phyloP scores from a whole-genome alignment of 345 rosid species.

The Aurinia saxatilis region DNA sequence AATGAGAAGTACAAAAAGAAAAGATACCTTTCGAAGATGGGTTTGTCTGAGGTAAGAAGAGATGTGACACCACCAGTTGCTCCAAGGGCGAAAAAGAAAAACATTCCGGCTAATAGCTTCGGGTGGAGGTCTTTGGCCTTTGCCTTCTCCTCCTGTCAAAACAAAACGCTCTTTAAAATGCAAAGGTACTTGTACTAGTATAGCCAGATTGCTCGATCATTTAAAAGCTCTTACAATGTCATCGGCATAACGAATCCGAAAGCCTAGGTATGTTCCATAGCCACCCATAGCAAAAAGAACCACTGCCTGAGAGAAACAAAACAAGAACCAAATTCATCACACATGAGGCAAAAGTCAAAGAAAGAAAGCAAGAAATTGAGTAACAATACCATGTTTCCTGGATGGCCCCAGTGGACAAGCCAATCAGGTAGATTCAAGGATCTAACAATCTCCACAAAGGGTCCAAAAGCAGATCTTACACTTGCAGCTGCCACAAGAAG shows the following conservation, averaged over 20 bases:
- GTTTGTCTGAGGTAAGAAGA: conserved; percentile 77
- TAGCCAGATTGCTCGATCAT: neutral
- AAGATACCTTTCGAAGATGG: conserved; percentile 78
- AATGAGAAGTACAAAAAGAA: neutral
- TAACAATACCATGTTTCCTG: conserved; percentile 80
- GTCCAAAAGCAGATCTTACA: conserved; percentile 57
- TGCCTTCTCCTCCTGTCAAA: conserved; percentile 74
- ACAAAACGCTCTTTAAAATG: neutral
- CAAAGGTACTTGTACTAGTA: neutral
- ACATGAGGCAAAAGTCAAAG: neutral
- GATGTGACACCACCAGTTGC: conserved; percentile 90
- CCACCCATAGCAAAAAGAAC: conserved; percentile 99
- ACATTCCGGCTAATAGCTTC: conserved; percentile 88
- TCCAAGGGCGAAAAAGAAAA: conserved; percentile 89
- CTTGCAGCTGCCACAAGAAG: conserved; percentile 51
- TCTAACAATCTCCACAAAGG: conserved; percentile 76
- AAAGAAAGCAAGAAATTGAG: neutral
- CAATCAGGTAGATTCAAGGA: conserved; percentile 70
- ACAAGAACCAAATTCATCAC: too few relatives aligned
- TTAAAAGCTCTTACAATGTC: conserved; percentile 46
- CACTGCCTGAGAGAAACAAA: conserved; percentile 62
- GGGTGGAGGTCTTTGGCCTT: conserved; percentile 90
- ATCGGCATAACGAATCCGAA: conserved; percentile 64
- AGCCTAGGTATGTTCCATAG: conserved; percentile 87
- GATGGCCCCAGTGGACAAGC: conserved; percentile 98